phyloP scores from a whole-genome alignment of 2,329 filamentous ascomycete species.

The Cladosporium sp. region DNA sequence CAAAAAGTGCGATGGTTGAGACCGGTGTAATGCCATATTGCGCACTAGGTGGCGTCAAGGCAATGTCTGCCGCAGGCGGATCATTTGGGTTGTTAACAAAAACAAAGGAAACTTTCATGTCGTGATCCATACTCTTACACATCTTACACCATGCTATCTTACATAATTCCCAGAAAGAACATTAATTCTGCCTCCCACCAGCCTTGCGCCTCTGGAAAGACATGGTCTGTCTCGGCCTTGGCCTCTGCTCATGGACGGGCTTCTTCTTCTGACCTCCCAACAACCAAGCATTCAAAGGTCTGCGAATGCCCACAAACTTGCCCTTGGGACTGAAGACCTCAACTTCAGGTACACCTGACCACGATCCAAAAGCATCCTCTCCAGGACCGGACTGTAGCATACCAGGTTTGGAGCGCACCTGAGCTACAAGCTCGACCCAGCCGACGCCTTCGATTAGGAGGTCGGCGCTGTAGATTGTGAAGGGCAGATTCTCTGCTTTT shows the following conservation, averaged over 20 bases:
- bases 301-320: conserved; percentile 65
- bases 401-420: conserved; percentile 55
- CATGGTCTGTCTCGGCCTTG: conserved; percentile 64
- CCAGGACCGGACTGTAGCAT: not conserved
- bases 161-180: not conserved
- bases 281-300: conserved; percentile 68
- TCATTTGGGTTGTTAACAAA: too few species aligned
- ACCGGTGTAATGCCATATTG: too few species aligned
- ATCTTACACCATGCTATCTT: not conserved
- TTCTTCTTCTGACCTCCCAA: conserved; percentile 43
- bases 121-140: too few species aligned
- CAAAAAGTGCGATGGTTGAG: too few species aligned
- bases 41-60: too few species aligned
- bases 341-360: conserved; percentile 53
- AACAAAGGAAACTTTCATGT: too few species aligned
- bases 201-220: conserved; percentile 22
- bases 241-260: conserved; percentile 46
- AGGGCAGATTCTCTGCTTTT: conserved; percentile 68
- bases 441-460: conserved; percentile 88
- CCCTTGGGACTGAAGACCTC: conserved; percentile 85
- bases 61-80: too few species aligned
- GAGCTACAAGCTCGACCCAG: conserved; percentile 84
- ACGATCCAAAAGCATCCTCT: conserved; percentile 19
- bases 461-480: conserved; percentile 73
- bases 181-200: conserved; percentile 14